Base-by-base conservation (phyloP, 768 basidiomycete genomes). In the Suillus tomentosus region DNA sequence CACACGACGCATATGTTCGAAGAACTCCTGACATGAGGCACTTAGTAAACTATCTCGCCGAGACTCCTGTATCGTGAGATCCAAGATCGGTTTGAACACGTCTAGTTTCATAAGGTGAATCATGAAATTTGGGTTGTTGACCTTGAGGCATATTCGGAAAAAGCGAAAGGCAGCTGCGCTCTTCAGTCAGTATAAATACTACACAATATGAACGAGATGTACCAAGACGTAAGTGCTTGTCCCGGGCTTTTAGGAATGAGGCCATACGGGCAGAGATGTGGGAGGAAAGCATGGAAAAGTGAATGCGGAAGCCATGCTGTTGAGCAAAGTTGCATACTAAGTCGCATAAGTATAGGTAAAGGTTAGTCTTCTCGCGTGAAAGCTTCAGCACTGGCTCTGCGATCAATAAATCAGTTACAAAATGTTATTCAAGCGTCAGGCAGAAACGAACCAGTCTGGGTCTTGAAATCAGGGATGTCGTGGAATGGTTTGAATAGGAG, bases 221-320 rank as follows among this genome's bases (percentile, higher is more conserved):
- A 96, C 96, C 91, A 74, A 97, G 87, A 42, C 94, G 88, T 50
- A 99, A 83, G 73, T 97, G 93, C 75, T 99, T 99, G 74, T 97
- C 95, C 71, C 87, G 87, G 58, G 87, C 85, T 65, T 85, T 88
- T 61, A 99, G 82, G 50, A 99, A 79, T 10, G 87, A 85, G 47
- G 91, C 91, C 66, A 96, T 81, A 65, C 88, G 87, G 58, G 83
- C 72, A 58, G 92, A 81, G 68, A 98, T 86, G 68, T 87, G 87
- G 47, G 88, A 87, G 2, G 94, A 89, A 69, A 97, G 84, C 74
- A 96, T 82, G 73, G 89, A 95, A 79, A 93, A 95, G 77, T 95
- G 91, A 71, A 92, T 92, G 62, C 95, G 90, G 80, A 96, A 96
- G 57, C 88, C 85, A 76, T 99, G 96, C 77, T 96, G 94, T 61